Evolutionary conservation across 2,329 filamentous ascomycete species (phyloP).

Genomic region (Aspergillus udagawae): DNA sequence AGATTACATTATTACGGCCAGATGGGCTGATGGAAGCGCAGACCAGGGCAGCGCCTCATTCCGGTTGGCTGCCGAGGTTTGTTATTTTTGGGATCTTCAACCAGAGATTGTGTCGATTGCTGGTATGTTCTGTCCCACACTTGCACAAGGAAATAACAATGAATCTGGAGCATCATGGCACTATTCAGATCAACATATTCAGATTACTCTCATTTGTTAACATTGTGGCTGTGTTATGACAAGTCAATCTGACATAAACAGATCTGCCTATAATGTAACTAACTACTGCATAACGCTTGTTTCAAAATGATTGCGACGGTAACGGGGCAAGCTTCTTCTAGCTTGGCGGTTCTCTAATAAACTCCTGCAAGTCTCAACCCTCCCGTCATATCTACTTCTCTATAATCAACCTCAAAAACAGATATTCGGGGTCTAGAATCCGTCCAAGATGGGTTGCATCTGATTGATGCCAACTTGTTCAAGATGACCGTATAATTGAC

Average conservation of each 20-base stretch:
- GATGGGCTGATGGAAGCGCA: background rate
- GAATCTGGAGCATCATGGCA: background rate
- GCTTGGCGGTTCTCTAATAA: background rate
- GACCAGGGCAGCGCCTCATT: conserved; percentile 1
- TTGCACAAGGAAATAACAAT: background rate
- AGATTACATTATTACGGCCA: background rate
- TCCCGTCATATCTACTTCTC: background rate
- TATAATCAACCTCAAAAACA: background rate
- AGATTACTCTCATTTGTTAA: background rate
- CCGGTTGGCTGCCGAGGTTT: conserved; percentile 15
- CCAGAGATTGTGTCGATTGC: background rate
- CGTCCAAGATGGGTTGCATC: background rate
- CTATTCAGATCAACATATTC: background rate
- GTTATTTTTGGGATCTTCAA: conserved; percentile 9
- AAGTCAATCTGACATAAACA: background rate
- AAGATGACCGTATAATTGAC: no score
- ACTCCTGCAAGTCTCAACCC: background rate
- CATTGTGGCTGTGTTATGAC: background rate
- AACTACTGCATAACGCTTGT: background rate
- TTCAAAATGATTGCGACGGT: background rate
- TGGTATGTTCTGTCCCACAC: background rate
- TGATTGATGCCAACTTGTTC: background rate
- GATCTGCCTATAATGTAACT: background rate
- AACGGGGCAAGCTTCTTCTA: background rate
- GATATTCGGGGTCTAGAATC: background rate